Evolutionary conservation across 2,329 filamentous ascomycete genomes (phyloP).

Genomic region (Chaetomium globosum): DNA sequence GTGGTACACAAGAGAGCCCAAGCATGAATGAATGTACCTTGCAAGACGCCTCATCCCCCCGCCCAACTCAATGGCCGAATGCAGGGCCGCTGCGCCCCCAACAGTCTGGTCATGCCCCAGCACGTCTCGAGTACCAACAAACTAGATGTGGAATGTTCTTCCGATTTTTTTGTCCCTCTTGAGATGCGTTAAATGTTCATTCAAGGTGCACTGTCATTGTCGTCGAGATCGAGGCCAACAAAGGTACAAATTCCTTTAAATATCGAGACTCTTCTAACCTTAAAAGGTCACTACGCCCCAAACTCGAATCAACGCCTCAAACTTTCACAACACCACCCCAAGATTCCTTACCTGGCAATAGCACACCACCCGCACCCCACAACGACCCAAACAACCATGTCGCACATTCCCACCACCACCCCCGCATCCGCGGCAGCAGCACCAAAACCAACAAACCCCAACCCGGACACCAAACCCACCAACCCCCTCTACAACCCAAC

Average conservation of each 20-base stretch:
- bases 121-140: not conserved
- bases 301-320: not conserved
- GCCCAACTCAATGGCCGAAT: not conserved
- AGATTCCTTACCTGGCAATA: not conserved
- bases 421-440: not conserved
- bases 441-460: too few species aligned
- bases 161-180: not conserved
- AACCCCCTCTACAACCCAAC: not conserved
- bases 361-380: not conserved
- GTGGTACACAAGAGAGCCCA: not conserved
- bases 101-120: not conserved
- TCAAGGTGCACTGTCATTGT: not conserved
- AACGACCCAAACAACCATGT: not conserved
- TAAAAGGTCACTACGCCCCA: not conserved
- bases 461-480: not conserved
- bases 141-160: not conserved
- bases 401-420: not conserved
- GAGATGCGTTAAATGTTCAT: not conserved
- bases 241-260: not conserved
- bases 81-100: not conserved
- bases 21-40: not conserved
- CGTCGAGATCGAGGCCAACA: not conserved
- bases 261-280: not conserved
- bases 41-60: not conserved
- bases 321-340: not conserved